phyloP scores from a whole-genome alignment of 2,329 filamentous ascomycete species.

The Xylaria multiplex region DNA sequence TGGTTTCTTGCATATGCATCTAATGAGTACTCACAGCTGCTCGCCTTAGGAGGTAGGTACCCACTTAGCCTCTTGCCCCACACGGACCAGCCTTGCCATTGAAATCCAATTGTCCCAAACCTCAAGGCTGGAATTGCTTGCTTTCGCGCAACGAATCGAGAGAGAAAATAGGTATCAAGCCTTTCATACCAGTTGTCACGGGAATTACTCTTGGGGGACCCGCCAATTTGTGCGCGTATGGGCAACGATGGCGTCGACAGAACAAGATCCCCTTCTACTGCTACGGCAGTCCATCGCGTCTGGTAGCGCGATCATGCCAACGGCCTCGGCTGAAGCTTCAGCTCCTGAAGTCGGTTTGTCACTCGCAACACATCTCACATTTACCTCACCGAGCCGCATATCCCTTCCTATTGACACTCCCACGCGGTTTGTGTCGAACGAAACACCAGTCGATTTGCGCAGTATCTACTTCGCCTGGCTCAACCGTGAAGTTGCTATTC shows the following conservation, averaged over 20 bases:
- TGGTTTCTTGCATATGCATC: conserved; percentile 19
- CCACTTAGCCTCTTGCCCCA: conserved; percentile 14
- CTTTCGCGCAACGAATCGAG: background rate
- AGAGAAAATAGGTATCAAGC: background rate
- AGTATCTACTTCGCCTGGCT: conserved; percentile 97
- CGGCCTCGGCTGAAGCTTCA: conserved; percentile 73
- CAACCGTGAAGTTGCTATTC: conserved; percentile 88
- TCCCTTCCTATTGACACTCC: conserved; percentile 75
- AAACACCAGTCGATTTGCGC: conserved; percentile 82
- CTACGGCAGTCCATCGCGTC: conserved; percentile 84
- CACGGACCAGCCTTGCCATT: conserved; percentile 26
- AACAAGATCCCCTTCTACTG: conserved; percentile 82
- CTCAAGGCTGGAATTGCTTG: conserved; percentile 18
- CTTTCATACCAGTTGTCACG: background rate
- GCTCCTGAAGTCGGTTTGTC: conserved; percentile 73
- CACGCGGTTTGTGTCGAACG: conserved; percentile 88
- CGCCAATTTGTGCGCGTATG: background rate
- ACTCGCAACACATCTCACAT: conserved; percentile 80
- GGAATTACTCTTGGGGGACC: background rate
- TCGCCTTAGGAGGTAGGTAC: background rate
- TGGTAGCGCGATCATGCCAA: conserved; percentile 75
- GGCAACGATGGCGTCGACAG: conserved; percentile 65
- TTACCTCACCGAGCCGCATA: conserved; percentile 69
- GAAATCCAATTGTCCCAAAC: conserved; percentile 19
- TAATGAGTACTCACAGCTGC: background rate